Evolutionary conservation across 2,329 filamentous ascomycete species (phyloP).

Genomic region (Rhynchosporium secalis): DNA sequence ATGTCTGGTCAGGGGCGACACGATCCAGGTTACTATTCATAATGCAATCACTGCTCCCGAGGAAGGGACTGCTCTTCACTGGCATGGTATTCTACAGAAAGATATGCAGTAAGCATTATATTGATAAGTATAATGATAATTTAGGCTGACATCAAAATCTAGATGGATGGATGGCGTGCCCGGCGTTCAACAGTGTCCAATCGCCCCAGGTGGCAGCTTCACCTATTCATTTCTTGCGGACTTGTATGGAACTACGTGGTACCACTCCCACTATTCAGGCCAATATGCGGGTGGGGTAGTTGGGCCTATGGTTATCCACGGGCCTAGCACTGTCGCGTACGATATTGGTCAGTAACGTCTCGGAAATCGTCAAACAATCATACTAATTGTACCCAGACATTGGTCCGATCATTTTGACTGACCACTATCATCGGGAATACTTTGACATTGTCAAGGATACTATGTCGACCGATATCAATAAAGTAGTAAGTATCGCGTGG

Average conservation of each 20-base stretch:
- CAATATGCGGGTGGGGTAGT: conserved; percentile 56
- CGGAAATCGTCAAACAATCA: neutral
- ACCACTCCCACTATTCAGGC: conserved; percentile 58
- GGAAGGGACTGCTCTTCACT: conserved; percentile 44
- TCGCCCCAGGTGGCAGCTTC: conserved; percentile 48
- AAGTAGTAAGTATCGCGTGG: neutral
- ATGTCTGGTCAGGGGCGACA: conserved; percentile 36
- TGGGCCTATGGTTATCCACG: conserved; percentile 62
- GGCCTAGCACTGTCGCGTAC: conserved; percentile 57
- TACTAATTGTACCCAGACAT: conserved; percentile 47
- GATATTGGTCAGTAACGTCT: conserved; percentile 45
- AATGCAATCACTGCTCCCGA: conserved; percentile 60
- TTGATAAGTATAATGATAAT: too few relatives aligned
- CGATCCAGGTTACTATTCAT: conserved; percentile 62
- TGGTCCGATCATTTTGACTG: conserved; percentile 49
- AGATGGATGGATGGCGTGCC: conserved; percentile 47
- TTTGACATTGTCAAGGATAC: conserved; percentile 42
- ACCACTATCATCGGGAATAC: conserved; percentile 48
- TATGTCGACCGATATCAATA: conserved; percentile 10
- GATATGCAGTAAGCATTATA: conserved; percentile 22
- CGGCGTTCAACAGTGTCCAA: conserved; percentile 63
- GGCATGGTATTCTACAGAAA: conserved; percentile 52
- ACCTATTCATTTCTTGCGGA: conserved; percentile 37
- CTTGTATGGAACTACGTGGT: conserved; percentile 44
- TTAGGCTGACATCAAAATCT: neutral